Conservation (phyloP, 2,329 filamentous ascomycete species). For the Penicillium rolfsii region DNA sequence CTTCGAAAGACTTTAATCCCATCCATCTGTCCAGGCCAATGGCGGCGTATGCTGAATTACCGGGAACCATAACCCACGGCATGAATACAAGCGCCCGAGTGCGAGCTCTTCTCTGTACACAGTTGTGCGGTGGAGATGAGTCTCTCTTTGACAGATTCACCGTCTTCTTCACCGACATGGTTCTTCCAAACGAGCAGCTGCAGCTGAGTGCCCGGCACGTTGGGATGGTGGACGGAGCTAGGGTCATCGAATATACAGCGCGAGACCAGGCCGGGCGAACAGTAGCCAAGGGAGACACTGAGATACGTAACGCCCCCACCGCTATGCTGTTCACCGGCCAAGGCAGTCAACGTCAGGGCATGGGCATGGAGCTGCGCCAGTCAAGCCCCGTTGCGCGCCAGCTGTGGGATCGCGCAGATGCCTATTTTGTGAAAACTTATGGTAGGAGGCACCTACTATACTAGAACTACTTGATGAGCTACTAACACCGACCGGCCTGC, state of each 20-base stretch:
- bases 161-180: constrained; percentile 90
- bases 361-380: constrained; percentile 97
- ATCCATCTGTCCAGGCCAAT: constrained; percentile 96
- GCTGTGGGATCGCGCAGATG: constrained; percentile 94
- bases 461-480: not conserved
- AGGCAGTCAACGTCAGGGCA: constrained; percentile 95
- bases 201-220: constrained; percentile 1
- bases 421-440: constrained; percentile 95
- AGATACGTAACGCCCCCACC: constrained; percentile 93
- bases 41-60: constrained; percentile 88
- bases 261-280: constrained; percentile 79
- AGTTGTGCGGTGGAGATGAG: constrained; percentile 93
- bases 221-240: constrained; percentile 3
- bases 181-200: constrained; percentile 81
- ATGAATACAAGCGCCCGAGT: constrained; percentile 98
- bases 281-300: constrained; percentile 86
- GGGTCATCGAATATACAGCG: constrained; percentile 84
- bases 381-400: constrained; percentile 89
- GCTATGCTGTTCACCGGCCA: constrained; percentile 97
- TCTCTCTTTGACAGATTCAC: constrained; percentile 94
- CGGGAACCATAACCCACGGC: constrained; percentile 93
- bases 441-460: constrained; percentile 48
- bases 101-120: constrained; percentile 82
- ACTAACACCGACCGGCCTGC: constrained; percentile 9
- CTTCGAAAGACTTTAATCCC: constrained; percentile 95